phyloP scores from a whole-genome alignment of 768 basidiomycete genomes.

The Mycena capillaripes region DNA sequence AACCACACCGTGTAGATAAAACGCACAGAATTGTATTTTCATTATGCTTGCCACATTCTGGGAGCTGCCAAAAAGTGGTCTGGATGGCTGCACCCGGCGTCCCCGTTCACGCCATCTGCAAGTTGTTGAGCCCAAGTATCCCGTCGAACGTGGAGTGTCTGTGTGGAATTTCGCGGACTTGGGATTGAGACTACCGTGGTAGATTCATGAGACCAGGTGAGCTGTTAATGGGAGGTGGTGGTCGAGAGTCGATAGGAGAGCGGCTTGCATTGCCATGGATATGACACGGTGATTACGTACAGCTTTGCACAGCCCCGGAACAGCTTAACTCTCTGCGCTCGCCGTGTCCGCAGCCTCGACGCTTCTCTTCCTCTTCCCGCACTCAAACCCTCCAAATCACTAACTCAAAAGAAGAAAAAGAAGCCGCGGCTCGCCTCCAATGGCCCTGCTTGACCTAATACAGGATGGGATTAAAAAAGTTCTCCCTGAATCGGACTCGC shows the following conservation, averaged over 20 bases:
- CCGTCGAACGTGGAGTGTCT: conserved; percentile 60
- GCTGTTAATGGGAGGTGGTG: neutral
- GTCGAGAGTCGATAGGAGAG: neutral
- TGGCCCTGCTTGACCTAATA: conserved; percentile 72
- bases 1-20: too few relatives aligned
- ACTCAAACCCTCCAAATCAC: neutral
- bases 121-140: conserved; percentile 64
- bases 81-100: too few relatives aligned
- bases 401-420: too few relatives aligned
- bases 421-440: too few relatives aligned
- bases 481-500: conserved; percentile 53
- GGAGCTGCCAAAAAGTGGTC: too few relatives aligned
- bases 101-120: too few relatives aligned
- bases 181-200: conserved; percentile 38
- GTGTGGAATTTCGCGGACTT: conserved; percentile 59
- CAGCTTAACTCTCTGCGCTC: neutral
- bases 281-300: neutral
- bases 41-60: too few relatives aligned
- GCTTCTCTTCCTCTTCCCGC: conserved; percentile 11
- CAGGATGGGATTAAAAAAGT: conserved; percentile 63
- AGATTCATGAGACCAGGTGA: neutral
- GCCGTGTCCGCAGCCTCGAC: conserved; percentile 12
- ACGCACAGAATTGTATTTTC: too few relatives aligned
- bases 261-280: neutral
- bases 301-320: neutral